Evolutionary conservation across 352 stramenopile species (phyloP).

Genomic region (Phytopythium sindhum): DNA sequence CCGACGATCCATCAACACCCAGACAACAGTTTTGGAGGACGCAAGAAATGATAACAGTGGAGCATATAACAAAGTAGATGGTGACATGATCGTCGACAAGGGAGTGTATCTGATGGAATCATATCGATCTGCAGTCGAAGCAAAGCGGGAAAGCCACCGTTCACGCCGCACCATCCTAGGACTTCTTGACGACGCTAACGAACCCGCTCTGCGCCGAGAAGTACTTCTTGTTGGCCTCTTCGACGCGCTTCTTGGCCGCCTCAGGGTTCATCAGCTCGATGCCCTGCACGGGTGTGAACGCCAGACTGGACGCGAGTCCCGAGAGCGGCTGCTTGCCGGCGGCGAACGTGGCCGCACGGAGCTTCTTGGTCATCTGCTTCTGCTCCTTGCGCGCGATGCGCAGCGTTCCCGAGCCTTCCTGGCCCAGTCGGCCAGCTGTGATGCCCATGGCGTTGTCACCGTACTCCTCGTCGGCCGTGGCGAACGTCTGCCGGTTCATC

Average conservation of each 20-base stretch:
- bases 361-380: constrained; percentile 91
- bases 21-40: not conserved
- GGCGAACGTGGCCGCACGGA: constrained; percentile 87
- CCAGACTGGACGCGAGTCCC: constrained; percentile 94
- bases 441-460: constrained; percentile 98
- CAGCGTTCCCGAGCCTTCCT: constrained; percentile 87
- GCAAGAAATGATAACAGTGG: not conserved
- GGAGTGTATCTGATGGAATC: not conserved
- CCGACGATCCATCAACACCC: not conserved
- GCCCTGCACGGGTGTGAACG: constrained; percentile 96
- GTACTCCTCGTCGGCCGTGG: constrained; percentile 93
- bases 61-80: not conserved
- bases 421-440: constrained; percentile 89
- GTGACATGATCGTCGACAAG: not conserved
- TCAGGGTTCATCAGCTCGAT: constrained; percentile 98
- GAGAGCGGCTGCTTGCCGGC: constrained; percentile 59
- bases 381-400: constrained; percentile 89
- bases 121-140: not conserved
- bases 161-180: not conserved
- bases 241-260: constrained; percentile 88
- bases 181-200: constrained; percentile 90
- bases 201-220: constrained; percentile 95
- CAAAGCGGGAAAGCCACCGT: too few species aligned
- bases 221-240: constrained; percentile 97
- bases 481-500: constrained; percentile 96